Base-by-base conservation (phyloP, 495 filamentous ascomycete species). In the Massariosphaeria phaeospora region DNA sequence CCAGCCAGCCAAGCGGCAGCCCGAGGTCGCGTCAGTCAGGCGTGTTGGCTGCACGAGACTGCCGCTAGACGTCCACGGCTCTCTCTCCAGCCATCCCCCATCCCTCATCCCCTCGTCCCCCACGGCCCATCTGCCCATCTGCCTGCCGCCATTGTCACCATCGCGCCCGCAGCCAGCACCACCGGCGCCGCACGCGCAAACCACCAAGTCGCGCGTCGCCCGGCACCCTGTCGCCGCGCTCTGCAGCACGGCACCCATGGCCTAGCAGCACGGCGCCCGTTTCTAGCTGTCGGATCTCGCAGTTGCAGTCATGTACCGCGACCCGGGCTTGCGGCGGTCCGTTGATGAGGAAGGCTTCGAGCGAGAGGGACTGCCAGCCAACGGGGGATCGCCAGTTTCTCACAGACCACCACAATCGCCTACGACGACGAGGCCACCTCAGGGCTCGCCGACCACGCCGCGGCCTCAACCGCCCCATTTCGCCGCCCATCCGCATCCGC, bases 341-440 rank as follows among this genome's bases (percentile, higher is more conserved):
- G 44, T 49, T 18, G 64, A 64, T 21, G 61, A 67, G 48, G 65
- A 69, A 15, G 68, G 57, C 20, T 31, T 29, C 38, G 47, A 48
- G 55, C 59, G 59, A 61, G 52, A 61, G 64, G 65, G 48, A 52
- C 69, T 57, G 62, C 34, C 36, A 34, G 31, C 36, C 24, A 40
- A 52, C 20, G 55, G 55, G 60, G 54, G 54, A 50, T 17, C 46
- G 18, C 21, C 59, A 56, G 27, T 48, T n/a, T n/a, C n/a, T n/a
- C n/a, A n/a, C n/a, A n/a, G n/a, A n/a, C n/a, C n/a, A n/a, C n/a
- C n/a, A n/a, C n/a, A n/a, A n/a, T n/a, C n/a, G n/a, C n/a, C n/a
- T n/a, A n/a, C n/a, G n/a, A n/a, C n/a, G n/a, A n/a, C n/a, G n/a
- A n/a, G n/a, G n/a, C n/a, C n/a, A n/a, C n/a, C n/a, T n/a, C n/a